Percentiles rank a stretch among this genome's conserved stretches.
Evolutionary conservation across 805 yeast genomes (phyloP).

Genomic region (Ogataea kodamae): DNA sequence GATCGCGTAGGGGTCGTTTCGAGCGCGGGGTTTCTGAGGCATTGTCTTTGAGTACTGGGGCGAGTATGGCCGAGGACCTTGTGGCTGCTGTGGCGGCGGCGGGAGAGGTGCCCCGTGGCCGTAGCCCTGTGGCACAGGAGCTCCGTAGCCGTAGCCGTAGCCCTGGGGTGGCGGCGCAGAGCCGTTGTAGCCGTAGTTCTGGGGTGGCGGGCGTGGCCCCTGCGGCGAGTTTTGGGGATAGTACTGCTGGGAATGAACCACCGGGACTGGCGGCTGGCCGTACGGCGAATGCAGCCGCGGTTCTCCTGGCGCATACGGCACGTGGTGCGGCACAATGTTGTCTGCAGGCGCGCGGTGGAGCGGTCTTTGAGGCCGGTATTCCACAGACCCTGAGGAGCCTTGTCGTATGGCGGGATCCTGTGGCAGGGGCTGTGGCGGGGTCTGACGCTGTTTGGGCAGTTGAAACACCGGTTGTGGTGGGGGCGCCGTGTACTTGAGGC

Average conservation of each 20-base stretch:
- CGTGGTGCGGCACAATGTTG: constrained; percentile 24
- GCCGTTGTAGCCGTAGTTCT: constrained; percentile 9
- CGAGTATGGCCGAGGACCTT: background rate
- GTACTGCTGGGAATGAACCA: background rate
- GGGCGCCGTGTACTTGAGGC: constrained; percentile 4
- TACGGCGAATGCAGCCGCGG: constrained; percentile 19
- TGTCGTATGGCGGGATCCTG: constrained; percentile 1
- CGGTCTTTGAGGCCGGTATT: constrained; percentile 17
- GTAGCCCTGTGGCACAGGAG: background rate
- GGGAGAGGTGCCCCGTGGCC: background rate
- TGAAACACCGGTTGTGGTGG: constrained; percentile 1
- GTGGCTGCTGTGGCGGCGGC: constrained; percentile 9
- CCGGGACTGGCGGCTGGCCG: background rate
- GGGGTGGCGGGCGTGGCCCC: constrained; percentile 13
- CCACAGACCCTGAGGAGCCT: constrained; percentile 5
- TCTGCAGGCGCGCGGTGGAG: constrained; percentile 26
- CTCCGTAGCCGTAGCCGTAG: constrained; percentile 6
- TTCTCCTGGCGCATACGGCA: constrained; percentile 10
- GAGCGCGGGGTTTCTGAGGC: constrained; percentile 7
- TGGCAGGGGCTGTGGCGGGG: background rate
- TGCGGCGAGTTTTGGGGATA: constrained; percentile 6
- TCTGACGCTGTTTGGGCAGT: constrained; percentile 5
- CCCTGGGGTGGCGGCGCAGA: constrained; percentile 3
- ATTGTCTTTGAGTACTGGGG: constrained; percentile 1
- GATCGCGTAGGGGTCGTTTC: constrained; percentile 16